Conservation (phyloP, 306 rosid genomes). For the Lagenaria siceraria region DNA sequence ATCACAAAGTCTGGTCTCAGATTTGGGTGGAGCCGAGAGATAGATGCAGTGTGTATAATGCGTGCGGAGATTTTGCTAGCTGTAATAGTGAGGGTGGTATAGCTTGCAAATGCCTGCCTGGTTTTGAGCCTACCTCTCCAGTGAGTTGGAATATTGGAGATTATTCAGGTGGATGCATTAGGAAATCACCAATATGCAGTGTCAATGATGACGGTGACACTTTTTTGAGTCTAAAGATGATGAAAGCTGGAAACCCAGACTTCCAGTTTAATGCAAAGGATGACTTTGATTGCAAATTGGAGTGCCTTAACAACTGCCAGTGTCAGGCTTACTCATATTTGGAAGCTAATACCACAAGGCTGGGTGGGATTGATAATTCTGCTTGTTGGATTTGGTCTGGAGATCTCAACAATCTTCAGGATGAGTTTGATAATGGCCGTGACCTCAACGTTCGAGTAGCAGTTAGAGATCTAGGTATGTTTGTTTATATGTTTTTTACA, state of each 20-base stretch:
- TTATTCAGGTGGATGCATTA: slow-evolving; percentile 52
- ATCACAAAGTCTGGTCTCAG: slow-evolving; percentile 37
- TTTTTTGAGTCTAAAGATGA: slow-evolving; percentile 51
- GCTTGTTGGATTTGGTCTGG: slow-evolving; percentile 68
- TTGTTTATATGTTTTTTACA: not conserved
- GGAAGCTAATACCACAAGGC: slow-evolving; percentile 9
- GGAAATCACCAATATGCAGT: slow-evolving; percentile 39
- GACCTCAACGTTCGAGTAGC: slow-evolving; percentile 50
- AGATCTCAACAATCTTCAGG: slow-evolving; percentile 67
- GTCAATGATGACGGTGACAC: slow-evolving; percentile 26
- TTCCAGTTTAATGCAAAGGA: slow-evolving; percentile 52
- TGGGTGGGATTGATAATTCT: slow-evolving; percentile 17
- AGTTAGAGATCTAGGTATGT: slow-evolving; percentile 49
- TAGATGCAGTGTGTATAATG: slow-evolving; percentile 61
- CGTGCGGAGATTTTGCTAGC: slow-evolving; percentile 60
- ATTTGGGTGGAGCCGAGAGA: slow-evolving; percentile 70
- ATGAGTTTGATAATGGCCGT: slow-evolving; percentile 42
- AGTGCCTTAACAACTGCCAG: slow-evolving; percentile 64
- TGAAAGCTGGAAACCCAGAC: slow-evolving; percentile 71
- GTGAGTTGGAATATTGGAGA: slow-evolving; percentile 49
- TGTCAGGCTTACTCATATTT: slow-evolving; percentile 59
- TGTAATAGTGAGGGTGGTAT: slow-evolving; percentile 45
- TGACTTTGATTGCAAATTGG: slow-evolving; percentile 42
- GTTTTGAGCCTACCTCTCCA: slow-evolving; percentile 43
- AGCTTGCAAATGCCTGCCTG: slow-evolving; percentile 61